phyloP scores from a whole-genome alignment of 768 basidiomycete species.

The Lactifluus hygrophoroides region DNA sequence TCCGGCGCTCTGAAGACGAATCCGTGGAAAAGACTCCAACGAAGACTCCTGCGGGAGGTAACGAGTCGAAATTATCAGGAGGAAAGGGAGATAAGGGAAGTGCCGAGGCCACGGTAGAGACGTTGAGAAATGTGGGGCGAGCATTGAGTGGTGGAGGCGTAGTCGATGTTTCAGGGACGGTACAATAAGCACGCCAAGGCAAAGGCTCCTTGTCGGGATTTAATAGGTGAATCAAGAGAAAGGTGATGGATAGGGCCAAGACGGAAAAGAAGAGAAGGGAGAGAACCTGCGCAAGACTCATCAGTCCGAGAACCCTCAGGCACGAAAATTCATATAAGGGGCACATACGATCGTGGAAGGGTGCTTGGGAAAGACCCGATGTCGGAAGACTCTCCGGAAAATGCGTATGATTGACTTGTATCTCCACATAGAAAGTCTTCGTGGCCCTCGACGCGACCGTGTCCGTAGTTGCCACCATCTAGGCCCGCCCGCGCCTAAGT shows the following conservation, averaged over 20 bases:
- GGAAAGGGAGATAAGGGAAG: slow-evolving; percentile 48
- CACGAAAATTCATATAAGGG: not conserved
- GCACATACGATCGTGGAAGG: slow-evolving; percentile 70
- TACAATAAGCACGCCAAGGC: slow-evolving; percentile 92
- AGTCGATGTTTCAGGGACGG: slow-evolving; percentile 47
- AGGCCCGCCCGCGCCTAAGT: slow-evolving; percentile 33
- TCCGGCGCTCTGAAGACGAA: slow-evolving; percentile 73
- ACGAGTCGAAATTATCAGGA: slow-evolving; percentile 56
- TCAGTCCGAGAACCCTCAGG: not conserved
- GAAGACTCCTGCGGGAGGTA: slow-evolving; percentile 80
- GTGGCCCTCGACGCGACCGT: slow-evolving; percentile 42
- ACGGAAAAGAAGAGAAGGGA: slow-evolving; percentile 67
- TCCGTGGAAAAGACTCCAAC: slow-evolving; percentile 89
- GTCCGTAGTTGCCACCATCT: slow-evolving; percentile 46
- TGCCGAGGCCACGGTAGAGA: slow-evolving; percentile 21
- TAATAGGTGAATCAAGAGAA: slow-evolving; percentile 83
- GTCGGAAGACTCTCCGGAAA: slow-evolving; percentile 49
- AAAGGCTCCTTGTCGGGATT: slow-evolving; percentile 94
- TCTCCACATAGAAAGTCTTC: slow-evolving; percentile 35
- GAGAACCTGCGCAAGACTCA: slow-evolving; percentile 41
- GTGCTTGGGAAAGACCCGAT: slow-evolving; percentile 71
- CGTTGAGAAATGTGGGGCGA: slow-evolving; percentile 30
- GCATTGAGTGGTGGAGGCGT: slow-evolving; percentile 36
- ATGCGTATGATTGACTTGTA: slow-evolving; percentile 47
- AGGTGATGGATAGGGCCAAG: slow-evolving; percentile 77